Conservation (phyloP, 2,329 filamentous ascomycete genomes). For the Cordyceps fumosorosea region DNA sequence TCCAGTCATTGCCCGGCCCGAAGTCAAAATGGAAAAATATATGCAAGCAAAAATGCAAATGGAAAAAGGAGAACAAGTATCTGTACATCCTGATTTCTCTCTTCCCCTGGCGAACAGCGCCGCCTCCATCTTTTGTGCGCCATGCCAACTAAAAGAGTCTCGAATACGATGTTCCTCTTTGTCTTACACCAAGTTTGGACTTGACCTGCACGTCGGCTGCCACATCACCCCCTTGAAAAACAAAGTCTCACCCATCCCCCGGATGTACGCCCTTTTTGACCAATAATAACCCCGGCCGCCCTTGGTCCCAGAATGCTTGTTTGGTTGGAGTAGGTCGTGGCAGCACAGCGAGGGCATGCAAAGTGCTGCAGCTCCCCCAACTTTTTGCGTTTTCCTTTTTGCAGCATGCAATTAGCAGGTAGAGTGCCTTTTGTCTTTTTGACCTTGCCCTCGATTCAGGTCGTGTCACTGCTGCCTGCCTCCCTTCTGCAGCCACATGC, state of each 20-base stretch:
- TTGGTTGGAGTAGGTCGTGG: background rate
- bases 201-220: background rate
- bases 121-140: background rate
- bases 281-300: background rate
- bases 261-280: background rate
- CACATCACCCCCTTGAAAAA: background rate
- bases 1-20: background rate
- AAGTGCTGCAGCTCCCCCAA: no score
- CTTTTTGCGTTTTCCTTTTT: background rate
- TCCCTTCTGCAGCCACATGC: background rate
- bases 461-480: background rate
- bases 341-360: background rate
- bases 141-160: background rate
- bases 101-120: background rate
- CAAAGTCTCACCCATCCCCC: background rate
- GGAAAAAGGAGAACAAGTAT: background rate
- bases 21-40: background rate
- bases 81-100: background rate
- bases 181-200: background rate
- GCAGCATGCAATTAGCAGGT: background rate
- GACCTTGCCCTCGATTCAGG: background rate
- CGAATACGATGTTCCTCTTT: background rate
- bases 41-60: background rate
- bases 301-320: background rate
- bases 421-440: background rate